Base-by-base conservation (phyloP, 2,329 filamentous ascomycete species). In the Daldinia sp. region DNA sequence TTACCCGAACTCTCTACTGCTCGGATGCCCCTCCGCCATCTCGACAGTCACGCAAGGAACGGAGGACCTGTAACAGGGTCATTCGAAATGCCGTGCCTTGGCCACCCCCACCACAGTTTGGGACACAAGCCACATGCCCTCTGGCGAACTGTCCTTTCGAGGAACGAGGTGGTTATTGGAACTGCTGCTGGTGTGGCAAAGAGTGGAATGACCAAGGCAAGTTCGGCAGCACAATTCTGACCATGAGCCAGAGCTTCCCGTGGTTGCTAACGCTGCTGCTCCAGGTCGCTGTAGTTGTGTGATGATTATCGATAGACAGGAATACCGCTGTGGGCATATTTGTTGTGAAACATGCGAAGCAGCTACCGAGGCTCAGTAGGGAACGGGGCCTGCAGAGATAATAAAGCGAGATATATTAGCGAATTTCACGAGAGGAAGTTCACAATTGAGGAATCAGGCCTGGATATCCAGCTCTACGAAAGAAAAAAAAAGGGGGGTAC, bases 151-250 rank as follows among this genome's bases (percentile, higher is more conserved):
- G 85, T 61, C 84, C 85, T 6, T 87, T 85, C 71, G 84, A 86
- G 76, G 77, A 78, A 54, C 82, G 82, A 65, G 82, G 84, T 63
- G 80, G 85, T 35, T 81, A 76, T 69, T 87, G 85, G 85, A 85
- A 85, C 76, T 87, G 85, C 76, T 87, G 85, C 76, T 87, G 84
- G 84, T 87, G 85, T 65, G 85, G 85, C 30, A 86, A 86, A 72
- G 78, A 79, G n/a, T 82, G 82, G 80, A 87, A 87, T 72, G 79
- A 80, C 50, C 77, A 78, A 28, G 85, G 74, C 73, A 20, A 46
- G 72, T 61, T 61, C 23, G 30, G 28, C 55, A 18, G 39, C 18
- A 44, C 7, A 23, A 23, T 54, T 39, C 50, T 20, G 44, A 20
- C 41, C 6, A 58, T 15, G 30, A 26, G 18, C 33, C 12, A n/a